Evolutionary conservation across 805 yeast species (phyloP), one percentile per base, ranked within the genome.

Genomic region (Candida orba): DNA sequence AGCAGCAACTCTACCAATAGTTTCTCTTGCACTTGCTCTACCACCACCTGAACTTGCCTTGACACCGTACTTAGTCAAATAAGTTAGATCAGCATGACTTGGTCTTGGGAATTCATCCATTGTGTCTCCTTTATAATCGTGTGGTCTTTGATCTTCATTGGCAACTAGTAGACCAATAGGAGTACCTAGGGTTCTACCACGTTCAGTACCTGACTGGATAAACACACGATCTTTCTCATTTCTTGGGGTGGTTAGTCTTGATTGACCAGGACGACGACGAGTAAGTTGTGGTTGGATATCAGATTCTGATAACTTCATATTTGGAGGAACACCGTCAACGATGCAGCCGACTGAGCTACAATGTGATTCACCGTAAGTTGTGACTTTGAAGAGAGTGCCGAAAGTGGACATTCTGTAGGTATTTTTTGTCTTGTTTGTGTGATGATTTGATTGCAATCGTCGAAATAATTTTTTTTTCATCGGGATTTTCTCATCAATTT

Each of bases 31-130:
- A 37, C 91, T 80, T 12, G 97, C 84, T 62, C 99, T 79, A 50
- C 99, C 99, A 59, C 99, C 99, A 41, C 99, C 99, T 32, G 95
- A 83, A 6, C 95, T 78, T 5, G 97, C 95, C 68, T 93, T 93
- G 54, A 81, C 75, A 36, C 96, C 95, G 68, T 93, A 93, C 67
- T 93, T 93, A 52, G 76, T 72, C 59, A 86, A 71, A 67, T 93
- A 93, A 20, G 99, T 93, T 75, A 74, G 89, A 66, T 93, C 99
- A 17, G 99, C 98, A 66, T 93, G 99, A 27, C 96, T 86, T 24
- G 99, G 99, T 66, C 99, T 81, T 54, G 99, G 99, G 69, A 80
- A 93, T 52, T 84, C 73, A 63, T 90, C 98, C 46, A 43, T 43
- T 13, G 27, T 27, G 66, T 95, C 93, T 59, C 91, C 98, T 23